phyloP scores from a whole-genome alignment of 345 rosid species.

The Arabis hirsuta region DNA sequence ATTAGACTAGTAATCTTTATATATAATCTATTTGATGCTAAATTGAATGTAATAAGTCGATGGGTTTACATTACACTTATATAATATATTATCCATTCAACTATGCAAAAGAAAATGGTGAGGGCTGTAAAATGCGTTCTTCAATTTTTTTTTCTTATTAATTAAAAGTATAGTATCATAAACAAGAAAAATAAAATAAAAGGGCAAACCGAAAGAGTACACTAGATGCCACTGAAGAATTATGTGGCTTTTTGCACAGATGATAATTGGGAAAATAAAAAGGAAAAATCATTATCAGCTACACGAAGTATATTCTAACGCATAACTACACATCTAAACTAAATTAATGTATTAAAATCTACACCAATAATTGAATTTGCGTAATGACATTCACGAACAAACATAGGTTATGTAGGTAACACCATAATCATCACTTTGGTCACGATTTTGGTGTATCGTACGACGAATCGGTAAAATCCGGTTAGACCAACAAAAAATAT shows the following conservation, averaged over 20 bases:
- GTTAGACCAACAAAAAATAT: no score
- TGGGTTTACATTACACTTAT: constrained; percentile 3
- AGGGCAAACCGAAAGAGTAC: constrained; percentile 20
- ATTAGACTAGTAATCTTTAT: constrained; percentile 2
- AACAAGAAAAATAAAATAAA: neutral
- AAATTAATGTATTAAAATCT: no score
- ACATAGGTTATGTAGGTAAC: no score
- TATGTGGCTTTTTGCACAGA: neutral
- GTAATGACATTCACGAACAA: no score
- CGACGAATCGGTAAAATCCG: no score
- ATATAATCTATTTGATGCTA: neutral
- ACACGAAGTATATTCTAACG: no score
- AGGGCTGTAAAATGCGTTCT: constrained; percentile 25
- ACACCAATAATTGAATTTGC: no score
- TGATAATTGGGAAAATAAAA: no score
- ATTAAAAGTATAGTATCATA: neutral
- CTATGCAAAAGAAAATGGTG: constrained; percentile 12
- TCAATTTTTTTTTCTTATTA: neutral
- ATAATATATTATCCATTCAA: neutral
- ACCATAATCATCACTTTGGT: no score
- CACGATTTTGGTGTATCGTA: no score
- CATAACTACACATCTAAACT: no score
- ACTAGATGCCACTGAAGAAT: constrained; percentile 12
- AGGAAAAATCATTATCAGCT: no score
- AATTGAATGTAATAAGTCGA: neutral